phyloP scores from a whole-genome alignment of 2,329 filamentous ascomycete species.

The Dactylellina cionopaga region DNA sequence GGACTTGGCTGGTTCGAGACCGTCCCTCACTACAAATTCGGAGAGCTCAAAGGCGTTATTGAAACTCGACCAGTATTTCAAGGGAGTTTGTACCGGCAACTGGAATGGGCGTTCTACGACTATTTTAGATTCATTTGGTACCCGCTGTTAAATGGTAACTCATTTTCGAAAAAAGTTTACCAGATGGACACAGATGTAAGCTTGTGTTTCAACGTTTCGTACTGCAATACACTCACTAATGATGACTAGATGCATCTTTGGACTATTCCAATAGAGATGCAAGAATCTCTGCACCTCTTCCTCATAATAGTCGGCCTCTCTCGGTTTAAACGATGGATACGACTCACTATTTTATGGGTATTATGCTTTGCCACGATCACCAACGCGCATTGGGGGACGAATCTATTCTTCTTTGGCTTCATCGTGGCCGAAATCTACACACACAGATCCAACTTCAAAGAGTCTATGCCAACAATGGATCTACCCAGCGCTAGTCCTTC shows the following conservation, averaged over 20 bases:
- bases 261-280: slow-evolving; percentile 66
- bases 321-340: slow-evolving; percentile 59
- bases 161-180: background rate
- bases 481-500: background rate
- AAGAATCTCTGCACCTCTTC: slow-evolving; percentile 64
- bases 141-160: background rate
- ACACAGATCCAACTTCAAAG: background rate
- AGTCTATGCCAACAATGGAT: background rate
- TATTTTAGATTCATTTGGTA: background rate
- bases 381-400: slow-evolving; percentile 13
- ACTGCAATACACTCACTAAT: slow-evolving; percentile 56
- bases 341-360: slow-evolving; percentile 57
- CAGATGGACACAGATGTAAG: slow-evolving; percentile 17
- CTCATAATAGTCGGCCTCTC: slow-evolving; percentile 60
- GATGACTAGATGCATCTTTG: slow-evolving; percentile 60
- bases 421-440: slow-evolving; percentile 28
- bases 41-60: background rate
- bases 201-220: slow-evolving; percentile 56
- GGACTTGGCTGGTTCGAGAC: slow-evolving; percentile 11
- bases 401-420: slow-evolving; percentile 28
- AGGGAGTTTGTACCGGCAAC: background rate
- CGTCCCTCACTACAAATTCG: background rate
- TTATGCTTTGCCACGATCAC: background rate
- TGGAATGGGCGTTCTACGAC: background rate
- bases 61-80: background rate